These are phyloP conservation scores for Candida tammaniensis DNA, from an alignment of 805 yeast genomes.

Conservation along the genomic window DNA sequence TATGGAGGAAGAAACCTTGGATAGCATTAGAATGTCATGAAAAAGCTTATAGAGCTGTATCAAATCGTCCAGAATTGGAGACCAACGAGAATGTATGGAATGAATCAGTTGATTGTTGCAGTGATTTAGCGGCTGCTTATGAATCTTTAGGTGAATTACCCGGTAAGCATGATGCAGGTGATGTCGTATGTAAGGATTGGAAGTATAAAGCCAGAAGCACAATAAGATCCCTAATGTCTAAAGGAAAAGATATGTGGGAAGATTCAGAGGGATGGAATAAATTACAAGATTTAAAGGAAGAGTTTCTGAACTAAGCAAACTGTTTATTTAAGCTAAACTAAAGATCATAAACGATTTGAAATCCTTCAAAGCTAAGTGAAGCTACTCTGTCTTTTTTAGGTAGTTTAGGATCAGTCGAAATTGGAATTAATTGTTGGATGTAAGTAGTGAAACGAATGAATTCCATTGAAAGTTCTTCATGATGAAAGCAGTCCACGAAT, in stretches of 20 bases:
- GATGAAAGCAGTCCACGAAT: background rate
- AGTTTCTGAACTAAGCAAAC: conserved; percentile 16
- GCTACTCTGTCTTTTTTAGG: conserved; percentile 17
- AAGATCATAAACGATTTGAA: conserved; percentile 20
- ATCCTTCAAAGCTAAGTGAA: conserved; percentile 22
- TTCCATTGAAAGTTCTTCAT: too few species aligned
- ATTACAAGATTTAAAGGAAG: conserved; percentile 51
- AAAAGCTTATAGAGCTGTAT: conserved; percentile 75
- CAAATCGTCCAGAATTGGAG: conserved; percentile 62
- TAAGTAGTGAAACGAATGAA: background rate
- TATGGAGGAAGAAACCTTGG: conserved; percentile 90
- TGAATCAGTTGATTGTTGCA: conserved; percentile 74
- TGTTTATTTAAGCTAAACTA: background rate
- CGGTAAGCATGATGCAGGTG: conserved; percentile 76
- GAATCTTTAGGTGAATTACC: conserved; percentile 82
- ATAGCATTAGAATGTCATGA: conserved; percentile 80
- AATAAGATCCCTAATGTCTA: conserved; percentile 71
- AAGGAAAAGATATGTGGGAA: conserved; percentile 79
- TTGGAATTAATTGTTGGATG: background rate
- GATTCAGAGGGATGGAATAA: conserved; percentile 74
- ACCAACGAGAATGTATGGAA: conserved; percentile 65
- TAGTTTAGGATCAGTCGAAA: background rate
- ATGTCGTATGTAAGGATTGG: conserved; percentile 91
- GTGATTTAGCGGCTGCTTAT: conserved; percentile 80
- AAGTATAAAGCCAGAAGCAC: conserved; percentile 74